Conservation (phyloP, 164 flowering plant species). For the Magnolia changhungtana region DNA sequence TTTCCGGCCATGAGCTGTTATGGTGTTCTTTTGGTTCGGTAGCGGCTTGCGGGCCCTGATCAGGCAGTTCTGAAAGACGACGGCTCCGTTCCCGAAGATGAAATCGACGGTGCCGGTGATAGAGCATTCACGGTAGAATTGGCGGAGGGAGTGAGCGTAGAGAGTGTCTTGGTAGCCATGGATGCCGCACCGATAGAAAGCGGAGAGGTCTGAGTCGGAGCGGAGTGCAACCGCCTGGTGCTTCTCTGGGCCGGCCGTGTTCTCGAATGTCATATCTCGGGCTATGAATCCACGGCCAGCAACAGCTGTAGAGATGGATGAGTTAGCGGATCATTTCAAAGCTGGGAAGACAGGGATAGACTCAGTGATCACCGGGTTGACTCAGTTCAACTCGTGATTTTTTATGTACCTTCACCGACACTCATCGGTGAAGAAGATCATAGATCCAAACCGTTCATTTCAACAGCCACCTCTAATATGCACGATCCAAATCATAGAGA, state of each 20-base stretch:
- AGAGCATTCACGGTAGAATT: slow-evolving; percentile 52
- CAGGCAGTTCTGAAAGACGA: slow-evolving; percentile 60
- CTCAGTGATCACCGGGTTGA: no score
- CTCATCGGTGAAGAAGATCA: no score
- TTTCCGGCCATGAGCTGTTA: slow-evolving; percentile 69
- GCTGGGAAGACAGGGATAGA: no score
- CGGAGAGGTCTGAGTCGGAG: slow-evolving; percentile 68
- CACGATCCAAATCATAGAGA: no score
- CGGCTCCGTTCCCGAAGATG: slow-evolving; percentile 77
- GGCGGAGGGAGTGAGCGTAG: slow-evolving; percentile 75
- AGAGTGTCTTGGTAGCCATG: slow-evolving; percentile 84
- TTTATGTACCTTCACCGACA: no score
- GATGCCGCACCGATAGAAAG: slow-evolving; percentile 70
- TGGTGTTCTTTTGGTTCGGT: slow-evolving; percentile 61
- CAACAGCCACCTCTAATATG: no score
- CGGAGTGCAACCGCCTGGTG: slow-evolving; percentile 91
- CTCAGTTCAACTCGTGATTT: no score
- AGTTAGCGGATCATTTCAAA: no score
- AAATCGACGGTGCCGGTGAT: slow-evolving; percentile 73
- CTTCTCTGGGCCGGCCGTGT: slow-evolving; percentile 81
- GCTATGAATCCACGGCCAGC: slow-evolving; percentile 65
- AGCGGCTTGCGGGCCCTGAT: slow-evolving; percentile 64
- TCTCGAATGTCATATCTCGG: slow-evolving; percentile 68
- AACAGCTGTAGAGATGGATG: slow-evolving; percentile 40
- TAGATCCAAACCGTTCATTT: no score